Base-by-base conservation (phyloP, 106 monocot species). In the Acanthochlamys bracteata region DNA sequence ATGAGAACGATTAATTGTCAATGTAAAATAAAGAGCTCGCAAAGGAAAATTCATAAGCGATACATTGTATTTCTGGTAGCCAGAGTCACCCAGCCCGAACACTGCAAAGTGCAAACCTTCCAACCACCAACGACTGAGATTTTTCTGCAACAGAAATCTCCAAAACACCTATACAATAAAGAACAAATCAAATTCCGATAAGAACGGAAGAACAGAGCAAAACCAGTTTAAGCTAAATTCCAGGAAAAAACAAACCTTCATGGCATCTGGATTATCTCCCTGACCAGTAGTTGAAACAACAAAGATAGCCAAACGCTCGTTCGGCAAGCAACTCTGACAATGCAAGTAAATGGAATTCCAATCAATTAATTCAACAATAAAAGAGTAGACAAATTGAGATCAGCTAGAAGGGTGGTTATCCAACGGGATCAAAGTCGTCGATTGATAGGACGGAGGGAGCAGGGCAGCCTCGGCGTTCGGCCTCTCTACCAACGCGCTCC, bases 11-110 rank as follows among this genome's bases (percentile, higher is more conserved):
- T 45, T 45, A 45, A 13, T 45, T 45, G 43, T 13, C 7, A 45
- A 9, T 45, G 43, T 9, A 45, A 45, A 45, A 45, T 45, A 45
- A 45, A 45, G 7, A 45, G 43, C 13, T 45, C 7, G 43, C 43
- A 45, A 9, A 7, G 13, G 43, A 45, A 45, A 13, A 13, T 13
- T 45, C 13, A 58, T 12, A 15, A 8, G 17, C 6, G 12, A 10
- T 82, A 93, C 88, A 73, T 95, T 90, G 58, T 90, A 95, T 65
- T 95, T 90, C 67, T 90, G 90, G 71, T 95, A 95, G 26, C 90
- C 82, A 46, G 95, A 90, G 68, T 96, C 90, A 23, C 95, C 90
- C n/a, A 96, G 74, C 21, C 95, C 95, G 74, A 96, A 96, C 12
- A 90, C 90, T 41, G 95, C 82, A 81, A 80, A 83, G 11, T 69